A percentile compares a stretch with the other conserved stretches of the same genome.
phyloP scores from a whole-genome alignment of 768 basidiomycete genomes.

The Leccinum longicurvipes region DNA sequence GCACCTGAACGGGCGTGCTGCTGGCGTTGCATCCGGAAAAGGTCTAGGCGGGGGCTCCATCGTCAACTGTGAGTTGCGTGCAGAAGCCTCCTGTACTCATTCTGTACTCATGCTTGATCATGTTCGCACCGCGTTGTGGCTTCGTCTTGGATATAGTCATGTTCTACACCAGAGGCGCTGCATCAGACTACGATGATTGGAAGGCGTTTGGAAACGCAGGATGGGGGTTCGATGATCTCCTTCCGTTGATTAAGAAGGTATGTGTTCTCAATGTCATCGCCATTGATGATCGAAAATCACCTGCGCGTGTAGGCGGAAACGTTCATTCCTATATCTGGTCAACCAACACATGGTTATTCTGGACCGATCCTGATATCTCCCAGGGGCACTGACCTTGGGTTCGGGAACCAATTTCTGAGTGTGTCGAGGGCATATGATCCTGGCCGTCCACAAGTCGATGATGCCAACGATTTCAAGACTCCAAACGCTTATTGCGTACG shows the following conservation, averaged over 20 bases:
- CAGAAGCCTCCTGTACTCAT: too few species aligned
- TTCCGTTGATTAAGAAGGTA: slow-evolving; percentile 59
- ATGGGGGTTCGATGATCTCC: slow-evolving; percentile 55
- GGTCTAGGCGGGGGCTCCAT: neutral
- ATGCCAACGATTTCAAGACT: neutral
- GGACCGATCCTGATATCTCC: too few species aligned
- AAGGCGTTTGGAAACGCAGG: slow-evolving; percentile 46
- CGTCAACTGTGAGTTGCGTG: neutral
- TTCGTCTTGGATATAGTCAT: slow-evolving; percentile 12
- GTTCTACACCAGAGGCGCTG: slow-evolving; percentile 55
- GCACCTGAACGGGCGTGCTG: neutral
- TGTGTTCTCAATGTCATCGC: neutral
- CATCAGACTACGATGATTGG: slow-evolving; percentile 69
- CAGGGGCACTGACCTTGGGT: too few species aligned
- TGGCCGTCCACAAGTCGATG: too few species aligned
- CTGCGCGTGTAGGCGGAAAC: too few species aligned
- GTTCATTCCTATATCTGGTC: too few species aligned
- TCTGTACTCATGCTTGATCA: too few species aligned
- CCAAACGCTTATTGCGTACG: neutral
- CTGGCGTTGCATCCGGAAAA: neutral
- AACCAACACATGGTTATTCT: too few species aligned
- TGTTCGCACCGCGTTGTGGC: too few species aligned
- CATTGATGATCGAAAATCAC: too few species aligned
- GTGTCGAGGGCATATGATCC: too few species aligned
- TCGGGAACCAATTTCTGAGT: too few species aligned